phyloP scores from a whole-genome alignment of 495 filamentous ascomycete genomes.

The Penicillium psychrofluorescens region DNA sequence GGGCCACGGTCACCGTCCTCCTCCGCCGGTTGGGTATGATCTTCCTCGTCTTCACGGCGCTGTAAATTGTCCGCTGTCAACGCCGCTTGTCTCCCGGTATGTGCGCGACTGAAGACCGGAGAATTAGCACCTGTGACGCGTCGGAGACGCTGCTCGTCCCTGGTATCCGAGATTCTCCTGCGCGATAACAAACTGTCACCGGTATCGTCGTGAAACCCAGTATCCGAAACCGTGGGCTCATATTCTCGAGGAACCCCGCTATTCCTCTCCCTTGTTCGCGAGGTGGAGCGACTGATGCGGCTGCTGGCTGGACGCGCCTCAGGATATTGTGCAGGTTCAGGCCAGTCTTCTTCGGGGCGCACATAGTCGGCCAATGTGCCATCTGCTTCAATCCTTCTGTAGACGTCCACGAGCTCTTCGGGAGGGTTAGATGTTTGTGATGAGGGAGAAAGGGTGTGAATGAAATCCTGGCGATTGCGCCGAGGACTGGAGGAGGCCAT shows the following conservation, averaged over 20 bases:
- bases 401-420: constrained; percentile 34
- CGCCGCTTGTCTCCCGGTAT: constrained; percentile 22
- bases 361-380: constrained; percentile 31
- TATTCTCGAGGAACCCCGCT: constrained; percentile 1
- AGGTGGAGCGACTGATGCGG: constrained; percentile 20
- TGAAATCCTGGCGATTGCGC: constrained; percentile 1
- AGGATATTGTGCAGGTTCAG: not conserved
- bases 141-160: constrained; percentile 39
- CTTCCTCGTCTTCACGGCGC: constrained; percentile 31
- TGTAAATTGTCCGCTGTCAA: constrained; percentile 42
- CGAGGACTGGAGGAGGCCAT: constrained; percentile 11
- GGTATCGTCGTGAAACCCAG: constrained; percentile 21
- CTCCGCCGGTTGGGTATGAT: constrained; percentile 1
- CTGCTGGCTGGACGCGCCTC: constrained; percentile 4
- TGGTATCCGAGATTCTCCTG: constrained; percentile 26
- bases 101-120: constrained; percentile 40
- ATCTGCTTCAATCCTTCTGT: constrained; percentile 39
- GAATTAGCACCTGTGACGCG: constrained; percentile 35
- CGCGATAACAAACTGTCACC: constrained; percentile 21
- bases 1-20: constrained; percentile 30
- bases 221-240: constrained; percentile 15
- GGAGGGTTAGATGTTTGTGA: constrained; percentile 34
- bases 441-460: constrained; percentile 9
- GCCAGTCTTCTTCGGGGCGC: constrained; percentile 18
- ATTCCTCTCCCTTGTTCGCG: constrained; percentile 12